Percentiles rank a stretch among this genome's conserved stretches.
phyloP scores from a whole-genome alignment of 305 asterid genomes.

The Fraxinus nigra region DNA sequence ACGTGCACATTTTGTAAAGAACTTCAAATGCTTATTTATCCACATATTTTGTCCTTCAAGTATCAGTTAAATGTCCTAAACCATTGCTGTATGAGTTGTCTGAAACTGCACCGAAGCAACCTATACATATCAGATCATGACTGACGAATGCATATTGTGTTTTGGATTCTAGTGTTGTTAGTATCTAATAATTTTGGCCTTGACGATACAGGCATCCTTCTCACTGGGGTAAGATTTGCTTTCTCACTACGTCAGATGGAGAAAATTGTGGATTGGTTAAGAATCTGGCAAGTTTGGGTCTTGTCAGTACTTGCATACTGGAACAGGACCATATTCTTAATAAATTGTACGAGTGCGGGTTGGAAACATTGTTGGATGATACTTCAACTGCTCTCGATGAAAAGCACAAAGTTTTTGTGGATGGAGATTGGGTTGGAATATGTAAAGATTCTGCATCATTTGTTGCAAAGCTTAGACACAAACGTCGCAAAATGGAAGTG shows the following conservation, averaged over 20 bases:
- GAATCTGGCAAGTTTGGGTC: slow-evolving; percentile 85
- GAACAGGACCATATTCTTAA: slow-evolving; percentile 43
- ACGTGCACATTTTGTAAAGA: not conserved
- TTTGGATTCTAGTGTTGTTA: not conserved
- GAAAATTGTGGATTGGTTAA: slow-evolving; percentile 97
- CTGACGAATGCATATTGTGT: not conserved
- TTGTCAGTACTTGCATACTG: slow-evolving; percentile 57
- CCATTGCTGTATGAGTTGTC: not conserved
- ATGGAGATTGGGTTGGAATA: slow-evolving; percentile 91
- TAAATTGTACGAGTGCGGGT: slow-evolving; percentile 57
- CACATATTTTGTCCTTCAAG: not conserved
- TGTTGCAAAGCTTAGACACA: slow-evolving; percentile 60
- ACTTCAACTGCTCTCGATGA: slow-evolving; percentile 40
- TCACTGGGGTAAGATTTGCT: slow-evolving; percentile 94
- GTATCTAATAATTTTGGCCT: slow-evolving; percentile 27
- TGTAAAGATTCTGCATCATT: slow-evolving; percentile 72
- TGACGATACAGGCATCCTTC: slow-evolving; percentile 76
- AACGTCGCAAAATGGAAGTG: slow-evolving; percentile 64
- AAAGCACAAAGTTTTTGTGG: slow-evolving; percentile 64
- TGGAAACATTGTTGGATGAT: slow-evolving; percentile 64
- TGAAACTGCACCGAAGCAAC: not conserved
- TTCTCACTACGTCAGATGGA: slow-evolving; percentile 92
- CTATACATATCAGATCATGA: not conserved
- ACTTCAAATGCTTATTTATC: not conserved
- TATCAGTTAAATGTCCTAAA: not conserved